Conservation (phyloP, 164 flowering plant genomes). For the Malania oleifera region DNA sequence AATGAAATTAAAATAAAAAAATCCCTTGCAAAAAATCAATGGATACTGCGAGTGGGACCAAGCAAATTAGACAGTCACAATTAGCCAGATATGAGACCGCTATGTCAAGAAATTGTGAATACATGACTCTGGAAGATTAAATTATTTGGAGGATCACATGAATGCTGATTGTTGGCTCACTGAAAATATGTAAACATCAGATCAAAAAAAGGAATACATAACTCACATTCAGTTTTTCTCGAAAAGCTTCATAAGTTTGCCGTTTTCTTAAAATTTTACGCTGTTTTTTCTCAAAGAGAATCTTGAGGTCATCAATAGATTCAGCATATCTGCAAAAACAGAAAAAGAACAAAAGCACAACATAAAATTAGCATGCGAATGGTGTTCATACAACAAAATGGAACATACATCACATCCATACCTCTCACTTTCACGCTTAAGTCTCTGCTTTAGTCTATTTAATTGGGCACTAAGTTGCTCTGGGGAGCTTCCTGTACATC, state of each 20-base stretch:
- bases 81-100: too few relatives aligned
- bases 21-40: too few relatives aligned
- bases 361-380: neutral
- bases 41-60: too few relatives aligned
- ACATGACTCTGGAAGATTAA: too few relatives aligned
- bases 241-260: conserved; percentile 50
- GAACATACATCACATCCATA: conserved; percentile 19
- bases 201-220: too few relatives aligned
- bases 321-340: conserved; percentile 72
- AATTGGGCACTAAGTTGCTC: conserved; percentile 76
- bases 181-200: too few relatives aligned
- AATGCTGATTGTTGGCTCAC: too few relatives aligned
- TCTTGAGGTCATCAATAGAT: conserved; percentile 82
- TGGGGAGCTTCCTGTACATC: conserved; percentile 48
- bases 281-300: conserved; percentile 51
- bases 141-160: too few relatives aligned
- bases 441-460: conserved; percentile 49
- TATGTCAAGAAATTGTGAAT: too few relatives aligned
- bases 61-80: too few relatives aligned
- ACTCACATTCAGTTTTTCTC: conserved; percentile 66
- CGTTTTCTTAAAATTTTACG: conserved; percentile 56
- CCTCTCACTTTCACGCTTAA: conserved; percentile 64
- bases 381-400: neutral
- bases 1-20: too few relatives aligned
- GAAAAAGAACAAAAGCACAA: neutral